Conservation (phyloP, 495 filamentous ascomycete genomes). For the Aspergillus heteromorphus region DNA sequence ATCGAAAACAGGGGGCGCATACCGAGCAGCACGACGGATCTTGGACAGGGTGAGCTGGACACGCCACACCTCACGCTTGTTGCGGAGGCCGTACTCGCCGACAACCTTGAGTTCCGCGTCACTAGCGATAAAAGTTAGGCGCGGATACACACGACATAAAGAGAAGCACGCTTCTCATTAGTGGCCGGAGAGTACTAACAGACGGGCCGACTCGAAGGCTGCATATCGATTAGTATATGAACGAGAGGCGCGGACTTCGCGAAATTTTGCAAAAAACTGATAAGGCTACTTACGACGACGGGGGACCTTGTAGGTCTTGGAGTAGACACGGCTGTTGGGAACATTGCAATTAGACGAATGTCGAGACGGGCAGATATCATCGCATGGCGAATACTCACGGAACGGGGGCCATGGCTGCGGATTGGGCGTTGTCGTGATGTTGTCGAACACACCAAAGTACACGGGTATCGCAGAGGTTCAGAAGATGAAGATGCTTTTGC, state of each 20-base stretch:
- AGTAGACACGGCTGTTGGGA: constrained; percentile 60
- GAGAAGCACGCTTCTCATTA: constrained; percentile 96
- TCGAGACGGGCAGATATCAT: constrained; percentile 9
- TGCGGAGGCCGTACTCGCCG: constrained; percentile 97
- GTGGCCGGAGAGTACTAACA: constrained; percentile 96
- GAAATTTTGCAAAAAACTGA: not conserved
- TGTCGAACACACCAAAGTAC: constrained; percentile 27
- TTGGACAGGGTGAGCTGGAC: constrained; percentile 99
- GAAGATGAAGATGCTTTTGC: constrained; percentile 21
- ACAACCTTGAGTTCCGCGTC: constrained; percentile 99
- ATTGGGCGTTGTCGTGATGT: constrained; percentile 34
- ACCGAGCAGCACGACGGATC: constrained; percentile 99
- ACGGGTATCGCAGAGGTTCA: constrained; percentile 18
- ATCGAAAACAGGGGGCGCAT: constrained; percentile 31
- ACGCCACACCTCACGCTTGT: constrained; percentile 99
- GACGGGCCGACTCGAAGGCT: constrained; percentile 98
- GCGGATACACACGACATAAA: constrained; percentile 73
- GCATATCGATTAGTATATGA: constrained; percentile 28
- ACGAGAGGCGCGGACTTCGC: constrained; percentile 1
- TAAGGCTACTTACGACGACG: constrained; percentile 51
- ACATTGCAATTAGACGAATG: constrained; percentile 31
- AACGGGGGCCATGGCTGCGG: constrained; percentile 50
- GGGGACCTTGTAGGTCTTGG: constrained; percentile 98
- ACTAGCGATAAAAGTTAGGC: constrained; percentile 53
- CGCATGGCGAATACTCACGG: constrained; percentile 36